Evolutionary conservation across 1,139 yeast genomes (phyloP).

Genomic region (Lodderomyces orthopsilosis): DNA sequence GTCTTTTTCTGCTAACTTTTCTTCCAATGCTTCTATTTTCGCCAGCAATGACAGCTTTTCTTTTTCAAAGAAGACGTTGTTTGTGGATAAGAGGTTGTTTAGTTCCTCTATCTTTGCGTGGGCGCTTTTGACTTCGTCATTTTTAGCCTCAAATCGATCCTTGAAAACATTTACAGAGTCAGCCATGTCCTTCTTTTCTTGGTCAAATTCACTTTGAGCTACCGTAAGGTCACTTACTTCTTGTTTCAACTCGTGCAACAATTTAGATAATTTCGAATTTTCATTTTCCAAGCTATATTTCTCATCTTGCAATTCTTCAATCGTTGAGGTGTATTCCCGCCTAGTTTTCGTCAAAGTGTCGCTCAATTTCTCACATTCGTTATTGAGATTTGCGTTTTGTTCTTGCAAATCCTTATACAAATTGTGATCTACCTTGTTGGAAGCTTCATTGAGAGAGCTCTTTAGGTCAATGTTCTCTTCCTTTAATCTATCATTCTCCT

Average conservation of each 20-base stretch:
- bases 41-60: conserved; percentile 4
- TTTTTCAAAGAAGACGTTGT: conserved; percentile 7
- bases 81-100: conserved; percentile 11
- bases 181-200: conserved; percentile 41
- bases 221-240: conserved; percentile 48
- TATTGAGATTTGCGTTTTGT: conserved; percentile 56
- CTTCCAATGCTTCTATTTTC: conserved; percentile 15
- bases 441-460: background rate
- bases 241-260: conserved; percentile 38
- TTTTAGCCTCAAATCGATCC: conserved; percentile 27
- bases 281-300: conserved; percentile 44
- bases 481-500: conserved; percentile 29
- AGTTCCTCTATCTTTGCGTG: conserved; percentile 12
- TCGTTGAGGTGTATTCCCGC: conserved; percentile 42
- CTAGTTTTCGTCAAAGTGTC: conserved; percentile 47
- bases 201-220: conserved; percentile 45
- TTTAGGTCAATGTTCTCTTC: conserved; percentile 27
- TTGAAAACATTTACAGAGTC: conserved; percentile 48
- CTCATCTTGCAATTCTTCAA: conserved; percentile 44
- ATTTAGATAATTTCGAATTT: conserved; percentile 31
- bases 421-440: conserved; percentile 1
- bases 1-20: conserved; percentile 5
- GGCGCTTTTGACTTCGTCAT: conserved; percentile 19
- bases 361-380: conserved; percentile 65
- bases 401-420: conserved; percentile 16